Evolutionary conservation across 352 stramenopile genomes (phyloP), one percentile per base, ranked within the genome.

Genomic region (Phytophthora podocarpi): DNA sequence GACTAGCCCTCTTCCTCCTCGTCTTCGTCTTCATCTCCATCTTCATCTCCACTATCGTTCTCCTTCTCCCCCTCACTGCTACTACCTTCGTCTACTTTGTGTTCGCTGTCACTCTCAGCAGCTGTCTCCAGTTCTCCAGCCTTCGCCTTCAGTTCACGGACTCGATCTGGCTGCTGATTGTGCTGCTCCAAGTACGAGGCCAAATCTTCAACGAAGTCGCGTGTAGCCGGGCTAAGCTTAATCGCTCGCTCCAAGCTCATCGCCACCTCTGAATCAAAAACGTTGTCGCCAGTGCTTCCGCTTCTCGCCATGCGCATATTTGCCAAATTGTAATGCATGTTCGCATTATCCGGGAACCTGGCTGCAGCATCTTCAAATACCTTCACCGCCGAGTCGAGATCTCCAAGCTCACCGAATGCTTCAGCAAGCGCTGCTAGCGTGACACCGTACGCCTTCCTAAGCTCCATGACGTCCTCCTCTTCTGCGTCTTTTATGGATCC

Each of bases 261-360:
- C n/a, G 41, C 54, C 26, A 68, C 72, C 15, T 73, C 23, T 11
- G n/a, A 26, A 41, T 71, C 55, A 54, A 82, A 72, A 1, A 45
- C 53, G 0, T 57, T 27, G 2, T 59, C 23, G 3, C 52, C 63
- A 5, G 23, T 40, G 39, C 54, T 70, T 13, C 67, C 64, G 37
- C 61, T 75, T 24, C 66, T 70, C 9, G 78, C 80, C 59, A 82
- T 71, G n/a, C 73, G 67, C 82, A 91, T 90, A 43, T 74, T 81
- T 32, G 82, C 82, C 26, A 91, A 28, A 57, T 91, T 91, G 60
- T 78, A 91, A 27, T 89, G 76, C 58, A 89, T 58, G 42, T 91
- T 87, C 3, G 67, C 80, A 37, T 72, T 77, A 1, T 50, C 32
- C 0, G 80, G 70, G 30, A 86, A 81, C 54, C 47, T 64, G 0